Conservation (phyloP, 257 asterid genomes). For the Pogostemon cablin region DNA sequence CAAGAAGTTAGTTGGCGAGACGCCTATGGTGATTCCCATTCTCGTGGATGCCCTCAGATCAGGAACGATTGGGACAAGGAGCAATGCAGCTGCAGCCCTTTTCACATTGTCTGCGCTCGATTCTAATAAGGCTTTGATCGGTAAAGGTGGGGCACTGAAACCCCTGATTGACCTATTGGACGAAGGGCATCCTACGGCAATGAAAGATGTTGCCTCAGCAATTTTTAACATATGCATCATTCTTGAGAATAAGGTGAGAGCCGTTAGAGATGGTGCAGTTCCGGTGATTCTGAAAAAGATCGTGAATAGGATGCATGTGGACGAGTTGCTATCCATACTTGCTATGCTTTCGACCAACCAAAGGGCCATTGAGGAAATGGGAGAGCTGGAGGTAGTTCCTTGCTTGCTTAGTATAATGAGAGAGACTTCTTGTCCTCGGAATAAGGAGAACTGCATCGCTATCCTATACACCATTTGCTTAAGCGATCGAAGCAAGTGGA, state of each 20-base stretch:
- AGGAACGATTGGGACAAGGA: constrained; percentile 72
- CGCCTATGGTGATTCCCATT: constrained; percentile 65
- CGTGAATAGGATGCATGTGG: constrained; percentile 49
- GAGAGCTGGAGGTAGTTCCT: constrained; percentile 64
- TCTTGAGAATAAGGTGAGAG: constrained; percentile 75
- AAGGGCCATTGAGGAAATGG: constrained; percentile 69
- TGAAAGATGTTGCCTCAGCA: constrained; percentile 91
- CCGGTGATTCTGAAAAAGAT: constrained; percentile 65
- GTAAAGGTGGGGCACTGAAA: constrained; percentile 68
- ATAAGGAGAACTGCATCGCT: constrained; percentile 75
- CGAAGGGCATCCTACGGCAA: constrained; percentile 63
- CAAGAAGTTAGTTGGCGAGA: constrained; percentile 84
- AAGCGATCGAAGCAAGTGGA: constrained; percentile 67
- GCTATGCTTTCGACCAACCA: constrained; percentile 82
- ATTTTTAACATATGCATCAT: constrained; percentile 70
- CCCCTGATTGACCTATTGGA: constrained; percentile 71
- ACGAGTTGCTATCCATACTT: constrained; percentile 71
- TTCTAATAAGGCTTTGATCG: constrained; percentile 74
- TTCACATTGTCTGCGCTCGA: constrained; percentile 84
- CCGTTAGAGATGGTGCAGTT: constrained; percentile 78
- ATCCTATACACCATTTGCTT: constrained; percentile 60
- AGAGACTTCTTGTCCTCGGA: constrained; percentile 59
- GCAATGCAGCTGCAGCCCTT: constrained; percentile 93
- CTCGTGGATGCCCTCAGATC: constrained; percentile 60
- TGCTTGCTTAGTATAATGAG: constrained; percentile 65